These are phyloP conservation scores for Ampelocalamus luodianensis DNA, from an alignment of 176 grass and related monocot genomes.

Conservation along the genomic window DNA sequence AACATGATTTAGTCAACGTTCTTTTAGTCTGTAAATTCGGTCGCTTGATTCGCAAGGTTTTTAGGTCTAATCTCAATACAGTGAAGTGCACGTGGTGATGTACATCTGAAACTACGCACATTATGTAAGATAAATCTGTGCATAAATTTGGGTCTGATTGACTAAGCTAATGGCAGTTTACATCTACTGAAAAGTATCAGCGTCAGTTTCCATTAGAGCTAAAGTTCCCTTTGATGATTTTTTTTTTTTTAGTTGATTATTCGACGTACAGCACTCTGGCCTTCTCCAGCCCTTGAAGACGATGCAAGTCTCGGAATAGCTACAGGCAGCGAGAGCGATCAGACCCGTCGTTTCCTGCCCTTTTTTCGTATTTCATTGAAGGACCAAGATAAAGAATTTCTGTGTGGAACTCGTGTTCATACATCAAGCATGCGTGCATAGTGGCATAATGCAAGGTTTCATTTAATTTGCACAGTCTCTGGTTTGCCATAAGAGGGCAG, in stretches of 20 bases:
- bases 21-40: conserved; percentile 17
- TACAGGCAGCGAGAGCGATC: not conserved
- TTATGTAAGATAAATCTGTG: conserved; percentile 29
- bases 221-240: not conserved
- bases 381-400: not conserved
- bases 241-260: not conserved
- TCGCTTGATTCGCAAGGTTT: not conserved
- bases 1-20: conserved; percentile 44
- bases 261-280: not conserved
- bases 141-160: conserved; percentile 26
- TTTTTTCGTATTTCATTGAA: not conserved
- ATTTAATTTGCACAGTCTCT: not conserved
- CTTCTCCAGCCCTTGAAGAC: not conserved
- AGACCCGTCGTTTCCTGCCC: not conserved
- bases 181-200: not conserved
- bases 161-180: not conserved
- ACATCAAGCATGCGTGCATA: not conserved
- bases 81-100: conserved; percentile 14
- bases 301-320: not conserved
- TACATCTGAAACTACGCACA: not conserved
- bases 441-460: not conserved
- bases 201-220: not conserved
- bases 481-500: not conserved
- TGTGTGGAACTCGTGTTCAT: not conserved
- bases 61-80: conserved; percentile 3